These are phyloP conservation scores for Myotisia sp. DNA, from an alignment of 2,329 filamentous ascomycete genomes.

Conservation along the genomic window DNA sequence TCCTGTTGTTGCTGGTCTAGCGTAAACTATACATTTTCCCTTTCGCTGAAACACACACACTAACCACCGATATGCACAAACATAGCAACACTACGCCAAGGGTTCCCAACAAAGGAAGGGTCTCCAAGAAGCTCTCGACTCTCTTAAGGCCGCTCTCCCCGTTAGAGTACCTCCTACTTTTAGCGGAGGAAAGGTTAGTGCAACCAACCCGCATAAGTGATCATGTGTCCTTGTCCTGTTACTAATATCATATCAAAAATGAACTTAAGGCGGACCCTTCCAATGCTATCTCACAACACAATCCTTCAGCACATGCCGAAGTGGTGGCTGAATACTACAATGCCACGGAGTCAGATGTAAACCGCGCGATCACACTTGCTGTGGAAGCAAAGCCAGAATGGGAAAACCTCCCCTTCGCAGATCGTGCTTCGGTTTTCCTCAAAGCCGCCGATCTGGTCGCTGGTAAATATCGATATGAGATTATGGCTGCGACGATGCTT, in stretches of 20 bases:
- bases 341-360: conserved; percentile 53
- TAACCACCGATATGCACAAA: too few species aligned
- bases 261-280: not conserved
- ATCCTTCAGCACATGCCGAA: conserved; percentile 66
- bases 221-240: too few species aligned
- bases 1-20: not conserved
- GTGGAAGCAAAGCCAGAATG: conserved; percentile 70
- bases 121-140: conserved; percentile 7
- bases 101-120: conserved; percentile 6
- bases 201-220: not conserved
- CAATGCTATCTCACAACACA: conserved; percentile 42
- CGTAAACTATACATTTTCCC: too few species aligned
- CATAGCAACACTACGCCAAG: conserved; percentile 8
- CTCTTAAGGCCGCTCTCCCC: conserved; percentile 5
- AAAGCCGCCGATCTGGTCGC: conserved; percentile 85
- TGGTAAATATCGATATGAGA: conserved; percentile 85
- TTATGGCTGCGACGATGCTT: conserved; percentile 90
- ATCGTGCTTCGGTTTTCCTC: conserved; percentile 83
- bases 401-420: conserved; percentile 75
- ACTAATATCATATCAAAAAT: not conserved
- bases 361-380: conserved; percentile 66
- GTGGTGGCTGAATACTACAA: conserved; percentile 73
- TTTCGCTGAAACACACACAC: too few species aligned
- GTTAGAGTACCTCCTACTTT: conserved; percentile 7
- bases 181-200: not conserved